These are phyloP conservation scores for Fusarium lyarnte DNA, from an alignment of 2,329 filamentous ascomycete species.

Conservation along the genomic window DNA sequence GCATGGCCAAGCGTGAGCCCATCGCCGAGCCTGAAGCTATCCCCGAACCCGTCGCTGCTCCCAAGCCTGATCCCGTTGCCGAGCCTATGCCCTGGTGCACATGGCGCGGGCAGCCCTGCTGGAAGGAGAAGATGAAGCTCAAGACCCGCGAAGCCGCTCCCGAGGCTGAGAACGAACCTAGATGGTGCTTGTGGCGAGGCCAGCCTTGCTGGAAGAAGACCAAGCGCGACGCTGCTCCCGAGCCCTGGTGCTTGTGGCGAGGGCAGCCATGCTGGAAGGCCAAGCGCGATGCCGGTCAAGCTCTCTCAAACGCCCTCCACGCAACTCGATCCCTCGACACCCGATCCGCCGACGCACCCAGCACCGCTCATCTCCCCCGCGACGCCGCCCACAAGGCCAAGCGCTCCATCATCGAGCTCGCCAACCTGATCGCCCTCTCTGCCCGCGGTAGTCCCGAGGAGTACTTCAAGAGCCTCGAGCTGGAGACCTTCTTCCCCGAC, in stretches of 20 bases:
- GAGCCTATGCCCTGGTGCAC: slow-evolving; percentile 13
- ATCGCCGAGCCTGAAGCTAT: neutral
- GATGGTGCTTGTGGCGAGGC: slow-evolving; percentile 51
- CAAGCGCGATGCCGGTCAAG: slow-evolving; percentile 52
- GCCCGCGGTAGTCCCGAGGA: slow-evolving; percentile 42
- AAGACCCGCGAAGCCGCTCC: neutral
- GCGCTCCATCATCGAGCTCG: slow-evolving; percentile 52
- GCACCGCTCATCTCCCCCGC: slow-evolving; percentile 42
- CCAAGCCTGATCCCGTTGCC: neutral
- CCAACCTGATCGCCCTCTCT: slow-evolving; percentile 48
- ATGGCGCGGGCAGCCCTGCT: slow-evolving; percentile 15
- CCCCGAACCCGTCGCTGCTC: neutral
- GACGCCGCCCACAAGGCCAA: slow-evolving; percentile 51
- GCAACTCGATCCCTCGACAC: slow-evolving; percentile 39
- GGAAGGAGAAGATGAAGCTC: neutral
- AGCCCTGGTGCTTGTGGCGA: slow-evolving; percentile 49
- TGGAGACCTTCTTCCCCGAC: slow-evolving; percentile 39
- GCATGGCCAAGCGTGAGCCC: neutral
- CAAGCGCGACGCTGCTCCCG: slow-evolving; percentile 31
- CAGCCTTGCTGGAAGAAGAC: slow-evolving; percentile 53
- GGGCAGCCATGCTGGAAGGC: slow-evolving; percentile 55
- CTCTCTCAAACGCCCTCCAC: slow-evolving; percentile 45
- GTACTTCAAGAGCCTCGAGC: slow-evolving; percentile 48
- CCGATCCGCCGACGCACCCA: slow-evolving; percentile 36
- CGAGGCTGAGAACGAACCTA: slow-evolving; percentile 4